Base-by-base conservation (phyloP, 2,329 filamentous ascomycete genomes). In the Colletotrichum sp. region DNA sequence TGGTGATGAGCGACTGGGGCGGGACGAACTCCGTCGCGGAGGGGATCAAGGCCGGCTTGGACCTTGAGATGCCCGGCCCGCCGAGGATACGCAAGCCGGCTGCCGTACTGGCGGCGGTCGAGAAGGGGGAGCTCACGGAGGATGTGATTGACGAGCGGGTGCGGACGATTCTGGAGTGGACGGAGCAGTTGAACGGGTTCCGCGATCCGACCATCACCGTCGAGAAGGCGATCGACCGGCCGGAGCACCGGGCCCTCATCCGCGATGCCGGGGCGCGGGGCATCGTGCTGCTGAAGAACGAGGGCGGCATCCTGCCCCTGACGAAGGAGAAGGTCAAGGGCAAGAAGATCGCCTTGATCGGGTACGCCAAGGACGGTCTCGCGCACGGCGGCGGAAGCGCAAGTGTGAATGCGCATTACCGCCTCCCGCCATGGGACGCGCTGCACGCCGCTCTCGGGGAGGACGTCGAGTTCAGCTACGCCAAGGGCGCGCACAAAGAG, bases 241-340 rank as follows among this genome's bases (percentile, higher is more conserved):
- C 88, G 21, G 87, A 93, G 78, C 89, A 92, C 34, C 90, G 87
- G 2, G 82, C 87, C 0, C 82, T 93, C 5, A 87, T 91, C 78
- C 87, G 90, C 60, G 90, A 90, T 87, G 89, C 92, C 77, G 88
- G 82, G 15, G 82, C 84, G 16, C 82, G 82, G 76, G 93, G 93
- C n/a, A 94, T 91, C 15, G 91, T 95, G 16, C 88, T 96, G 4
- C 86, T 96, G 75, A 96, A 96, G 88, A 96, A 96, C 84, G 85
- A 86, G 28, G 84, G 83, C 15, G 87, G 90, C 6, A 90, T 92
- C 80, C 15, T 92, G 90, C 8, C 92, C 92, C 82, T 92, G 91
- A 18, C 82, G 3, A 80, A 80, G 28, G 78, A 75, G 26, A 92
- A 87, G 78, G 82, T 69, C 75, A 82, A 62, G 88, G 69, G 84